Evolutionary conservation across 495 filamentous ascomycete species (phyloP).

Genomic region (Thermochaetoides thermophila): DNA sequence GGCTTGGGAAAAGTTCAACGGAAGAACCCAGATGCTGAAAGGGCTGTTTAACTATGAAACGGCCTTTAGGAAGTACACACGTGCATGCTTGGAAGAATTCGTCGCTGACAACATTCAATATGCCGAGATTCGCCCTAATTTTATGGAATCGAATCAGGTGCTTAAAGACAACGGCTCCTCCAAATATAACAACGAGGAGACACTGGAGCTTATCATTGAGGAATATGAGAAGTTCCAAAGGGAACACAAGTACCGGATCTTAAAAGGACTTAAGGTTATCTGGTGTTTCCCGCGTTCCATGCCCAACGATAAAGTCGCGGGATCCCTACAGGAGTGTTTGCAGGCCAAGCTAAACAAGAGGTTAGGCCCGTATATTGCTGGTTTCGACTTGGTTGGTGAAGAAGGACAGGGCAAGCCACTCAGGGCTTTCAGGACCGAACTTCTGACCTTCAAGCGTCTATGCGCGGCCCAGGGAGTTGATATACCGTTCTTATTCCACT

Average conservation of each 20-base stretch:
- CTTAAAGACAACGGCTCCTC: conserved; percentile 27
- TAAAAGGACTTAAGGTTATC: conserved; percentile 36
- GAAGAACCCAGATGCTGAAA: conserved; percentile 44
- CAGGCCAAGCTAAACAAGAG: conserved; percentile 55
- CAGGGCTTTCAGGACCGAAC: conserved; percentile 51
- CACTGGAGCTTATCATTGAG: conserved; percentile 36
- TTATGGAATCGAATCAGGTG: conserved; percentile 39
- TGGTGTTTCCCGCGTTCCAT: conserved; percentile 43
- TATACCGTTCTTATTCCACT: conserved; percentile 93
- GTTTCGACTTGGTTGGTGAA: conserved; percentile 79
- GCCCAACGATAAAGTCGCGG: conserved; percentile 40
- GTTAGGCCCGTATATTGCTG: conserved; percentile 56
- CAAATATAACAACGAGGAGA: conserved; percentile 30
- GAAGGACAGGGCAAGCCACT: conserved; percentile 62
- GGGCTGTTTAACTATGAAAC: conserved; percentile 42
- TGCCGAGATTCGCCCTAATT: conserved; percentile 42
- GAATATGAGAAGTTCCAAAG: conserved; percentile 32
- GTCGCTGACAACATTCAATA: conserved; percentile 41
- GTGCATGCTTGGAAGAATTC: conserved; percentile 33
- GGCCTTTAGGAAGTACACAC: conserved; percentile 34
- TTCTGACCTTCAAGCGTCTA: conserved; percentile 68
- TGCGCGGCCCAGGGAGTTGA: conserved; percentile 55
- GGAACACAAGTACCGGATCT: conserved; percentile 9
- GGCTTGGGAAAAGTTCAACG: conserved; percentile 40
- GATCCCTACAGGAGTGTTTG: conserved; percentile 65